Percentiles rank a stretch among this genome's conserved stretches.
These are phyloP conservation scores for Stagonosporopsis rhizophila DNA, from an alignment of 2,329 filamentous ascomycete species.

Conservation along the genomic window DNA sequence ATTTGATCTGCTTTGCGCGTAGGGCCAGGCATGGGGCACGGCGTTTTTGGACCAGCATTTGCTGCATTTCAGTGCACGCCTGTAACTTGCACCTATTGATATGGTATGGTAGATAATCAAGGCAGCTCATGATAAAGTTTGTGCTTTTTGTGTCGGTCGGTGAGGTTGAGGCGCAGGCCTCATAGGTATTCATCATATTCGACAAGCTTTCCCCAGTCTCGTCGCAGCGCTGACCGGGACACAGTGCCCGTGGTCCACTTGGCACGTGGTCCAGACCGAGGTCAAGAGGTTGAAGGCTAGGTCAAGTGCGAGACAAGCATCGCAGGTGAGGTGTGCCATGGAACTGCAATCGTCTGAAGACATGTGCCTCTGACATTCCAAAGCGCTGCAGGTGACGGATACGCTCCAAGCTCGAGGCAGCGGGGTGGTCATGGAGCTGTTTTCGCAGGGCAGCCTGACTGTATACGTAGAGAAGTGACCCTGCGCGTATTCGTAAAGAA, in stretches of 20 bases:
- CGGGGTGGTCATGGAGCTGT: background rate
- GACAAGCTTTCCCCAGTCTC: constrained; percentile 5
- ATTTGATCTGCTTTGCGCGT: constrained; percentile 12
- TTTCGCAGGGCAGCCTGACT: constrained; percentile 1
- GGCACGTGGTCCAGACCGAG: constrained; percentile 13
- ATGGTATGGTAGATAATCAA: background rate
- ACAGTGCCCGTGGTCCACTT: constrained; percentile 9
- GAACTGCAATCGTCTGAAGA: constrained; percentile 14
- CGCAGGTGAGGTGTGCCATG: constrained; percentile 3
- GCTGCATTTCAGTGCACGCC: constrained; percentile 10
- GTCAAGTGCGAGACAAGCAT: constrained; percentile 12
- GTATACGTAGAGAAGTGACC: background rate
- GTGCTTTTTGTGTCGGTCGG: background rate
- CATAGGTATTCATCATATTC: too few relatives aligned
- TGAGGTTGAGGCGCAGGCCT: background rate
- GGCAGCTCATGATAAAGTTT: background rate
- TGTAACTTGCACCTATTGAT: constrained; percentile 8
- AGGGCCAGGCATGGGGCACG: constrained; percentile 10
- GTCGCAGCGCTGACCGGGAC: constrained; percentile 1
- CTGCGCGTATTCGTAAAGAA: constrained; percentile 9
- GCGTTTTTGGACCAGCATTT: constrained; percentile 11
- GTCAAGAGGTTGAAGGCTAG: background rate
- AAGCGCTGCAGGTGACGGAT: background rate
- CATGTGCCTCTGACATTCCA: constrained; percentile 1
- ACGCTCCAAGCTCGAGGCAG: background rate